Base-by-base conservation (phyloP, 23 red algal genomes). In the Agarophyton chilense region DNA sequence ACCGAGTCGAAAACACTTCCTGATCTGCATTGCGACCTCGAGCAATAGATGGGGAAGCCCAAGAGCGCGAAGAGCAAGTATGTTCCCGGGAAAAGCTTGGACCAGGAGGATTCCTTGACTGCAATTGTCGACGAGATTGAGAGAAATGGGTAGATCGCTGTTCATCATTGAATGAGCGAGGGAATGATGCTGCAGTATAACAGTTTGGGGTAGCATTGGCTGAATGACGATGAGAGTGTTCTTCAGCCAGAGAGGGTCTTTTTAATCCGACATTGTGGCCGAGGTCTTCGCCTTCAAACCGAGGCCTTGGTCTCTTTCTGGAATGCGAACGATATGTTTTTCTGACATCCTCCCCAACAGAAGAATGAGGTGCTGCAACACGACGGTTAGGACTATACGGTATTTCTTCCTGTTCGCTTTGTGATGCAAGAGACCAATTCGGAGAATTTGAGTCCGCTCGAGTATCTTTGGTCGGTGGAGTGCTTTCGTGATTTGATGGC, bases 401-500 rank as follows among this genome's bases (percentile, higher is more conserved):
- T 49, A 39, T 18, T 10, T 46, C 29, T 26, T 74, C 68, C 0
- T 12, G 10, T 9, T 74, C 68, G 25, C 68, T 74, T 33, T 74
- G 68, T 1, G 68, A 74, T 4, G 68, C 68, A 12, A 74, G 38
- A 3, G 68, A 74, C 68, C 38, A 74, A 49, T 74, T 74, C 0
- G 68, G 68, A 40, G 68, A 74, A 49, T 47, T 74, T 0, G 68
- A 74, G 13, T 74, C 68, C 11, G 68, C 41, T 0, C 43, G 68
- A 12, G 40, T 74, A 29, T 74, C 68, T 29, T 74, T 74, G 0
- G 68, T 74, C 10, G 68, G 68, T 13, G 68, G 68, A 24, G 68
- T 74, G 21, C 68, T 49, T 9, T 74, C 68, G 40, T 45, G 40
- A 49, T 47, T 74, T 14, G 68, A 2, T 46, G 40, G 38, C 1